Base-by-base conservation (phyloP, 2,329 filamentous ascomycete species). In the Dothideomycetes sp. region DNA sequence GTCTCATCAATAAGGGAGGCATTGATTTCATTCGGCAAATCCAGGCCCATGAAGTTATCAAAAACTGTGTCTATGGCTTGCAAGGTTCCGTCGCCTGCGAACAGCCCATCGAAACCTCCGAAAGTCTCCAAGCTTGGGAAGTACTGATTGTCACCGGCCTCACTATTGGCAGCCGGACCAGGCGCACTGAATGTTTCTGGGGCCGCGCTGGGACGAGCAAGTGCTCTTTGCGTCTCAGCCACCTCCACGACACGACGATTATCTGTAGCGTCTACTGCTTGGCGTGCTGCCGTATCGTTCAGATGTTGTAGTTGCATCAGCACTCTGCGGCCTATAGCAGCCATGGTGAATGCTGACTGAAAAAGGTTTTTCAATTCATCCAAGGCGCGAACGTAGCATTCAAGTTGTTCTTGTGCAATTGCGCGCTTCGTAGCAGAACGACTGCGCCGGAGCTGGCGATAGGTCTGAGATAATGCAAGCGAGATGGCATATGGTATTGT, bases 401-500 rank as follows among this genome's bases (percentile, higher is more conserved):
- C 41, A 7, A 46, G 37, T 12, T 46, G 42, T 15, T 46, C 44
- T 8, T 43, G 38, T 8, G 44, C 39, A 14, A 43, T 38, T 16
- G 39, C 31, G 8, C 39, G 36, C 27, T 44, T 40, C 4, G 39
- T 40, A 9, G 31, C 22, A 9, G 22, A 34, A 12, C 42, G 38
- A 16, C 36, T 39, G 14, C 34, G 66, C 17, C 73, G 70, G 33
- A 73, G 65, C 41, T 74, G 68, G 12, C 72, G 68, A 48, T 77
- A 76, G 3, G 71, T 68, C 2, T 75, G 71, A 3, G 69, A 69
- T 44, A 75, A 62, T 3, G 71, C 70, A 4, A 77, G 58, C 1
- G 70, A 66, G 14, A 75, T 61, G 3, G 71, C 68, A 46, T 75
- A 77, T 3, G 72, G 70, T 11, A 75, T 61, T 4, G 75, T 60